Evolutionary conservation across 805 yeast genomes (phyloP), one percentile per base, ranked within the genome.

Genomic region (Schizosaccharomyces osmophilus): DNA sequence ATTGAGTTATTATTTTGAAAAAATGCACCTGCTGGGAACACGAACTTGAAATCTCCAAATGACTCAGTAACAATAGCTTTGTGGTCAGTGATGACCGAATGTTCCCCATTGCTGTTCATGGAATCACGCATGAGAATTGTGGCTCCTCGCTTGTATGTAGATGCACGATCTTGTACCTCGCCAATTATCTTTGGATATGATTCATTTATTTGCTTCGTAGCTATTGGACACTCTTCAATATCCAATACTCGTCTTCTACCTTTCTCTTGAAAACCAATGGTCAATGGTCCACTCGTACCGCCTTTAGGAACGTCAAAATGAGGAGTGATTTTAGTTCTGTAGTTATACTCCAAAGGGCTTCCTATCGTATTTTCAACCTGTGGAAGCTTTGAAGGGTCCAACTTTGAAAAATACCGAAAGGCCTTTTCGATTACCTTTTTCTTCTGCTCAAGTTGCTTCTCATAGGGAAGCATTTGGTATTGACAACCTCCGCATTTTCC

Each of bases 401-500:
- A 73, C 2, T 72, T 71, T 26, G 75, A 74, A 69, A 87, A 83
- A 69, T 77, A 84, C 63, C 79, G 78, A 73, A 81, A 93, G 0
- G 98, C 98, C 68, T 86, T 85, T 29, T 71, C 77, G 32, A 93
- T 84, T 1, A 94, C 88, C 32, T 80, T 73, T 64, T 80, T 78
- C 70, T 93, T 93, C 68, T 85, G 77, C 61, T 71, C 73, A 61
- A 93, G 74, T 72, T 90, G 97, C 54, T 82, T 76, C 0, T 77
- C 77, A 69, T 93, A 93, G 1, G 79, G 75, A 42, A 88, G 73
- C 70, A 81, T 81, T 70, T 93, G 97, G 69, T 82, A 87, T 73
- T 93, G 97, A 71, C 97, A 89, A 2, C 97, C 97, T 0, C 95
- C 86, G 70, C 97, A 89, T 64, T 81, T 80, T 15, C 95, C 95